Percentiles rank a stretch among this genome's conserved stretches.
Conservation (phyloP, 176 grass and related monocot genomes). For the Rhynchospora breviuscula region DNA sequence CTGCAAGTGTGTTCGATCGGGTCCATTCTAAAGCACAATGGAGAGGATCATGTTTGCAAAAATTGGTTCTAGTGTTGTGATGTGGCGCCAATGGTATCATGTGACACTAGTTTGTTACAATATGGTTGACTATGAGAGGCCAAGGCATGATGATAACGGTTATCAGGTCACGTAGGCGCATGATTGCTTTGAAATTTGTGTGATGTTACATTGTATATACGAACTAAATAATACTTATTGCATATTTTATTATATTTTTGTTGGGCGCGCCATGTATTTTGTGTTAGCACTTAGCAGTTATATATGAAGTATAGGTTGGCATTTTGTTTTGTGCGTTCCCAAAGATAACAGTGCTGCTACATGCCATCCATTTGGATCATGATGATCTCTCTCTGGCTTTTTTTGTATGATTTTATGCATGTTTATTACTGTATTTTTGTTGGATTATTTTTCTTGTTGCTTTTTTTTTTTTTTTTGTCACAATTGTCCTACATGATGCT, state of each 20-base stretch:
- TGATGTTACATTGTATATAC: conserved; percentile 11
- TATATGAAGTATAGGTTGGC: conserved; percentile 42
- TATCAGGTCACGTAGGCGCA: conserved; percentile 27
- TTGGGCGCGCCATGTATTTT: conserved; percentile 53
- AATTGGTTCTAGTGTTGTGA: conserved; percentile 20
- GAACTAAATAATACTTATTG: background rate
- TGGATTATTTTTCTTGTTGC: background rate
- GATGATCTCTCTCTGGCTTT: background rate
- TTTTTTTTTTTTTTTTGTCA: background rate
- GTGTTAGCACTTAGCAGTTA: conserved; percentile 62
- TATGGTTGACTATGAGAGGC: conserved; percentile 34
- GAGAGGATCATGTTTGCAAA: conserved; percentile 8
- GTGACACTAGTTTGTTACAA: conserved; percentile 44
- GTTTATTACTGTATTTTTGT: background rate
- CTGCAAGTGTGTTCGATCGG: background rate
- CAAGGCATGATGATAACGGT: conserved; percentile 34
- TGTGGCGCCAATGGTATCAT: conserved; percentile 34
- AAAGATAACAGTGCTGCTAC: conserved; percentile 36
- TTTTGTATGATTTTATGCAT: background rate
- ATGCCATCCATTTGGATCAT: conserved; percentile 5
- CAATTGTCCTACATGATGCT: background rate
- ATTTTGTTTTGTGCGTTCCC: conserved; percentile 41
- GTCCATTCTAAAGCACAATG: background rate
- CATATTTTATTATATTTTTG: conserved; percentile 17
- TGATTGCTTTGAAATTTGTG: conserved; percentile 37